phyloP scores from a whole-genome alignment of 176 grass and related monocot genomes.

The Avena eriantha region DNA sequence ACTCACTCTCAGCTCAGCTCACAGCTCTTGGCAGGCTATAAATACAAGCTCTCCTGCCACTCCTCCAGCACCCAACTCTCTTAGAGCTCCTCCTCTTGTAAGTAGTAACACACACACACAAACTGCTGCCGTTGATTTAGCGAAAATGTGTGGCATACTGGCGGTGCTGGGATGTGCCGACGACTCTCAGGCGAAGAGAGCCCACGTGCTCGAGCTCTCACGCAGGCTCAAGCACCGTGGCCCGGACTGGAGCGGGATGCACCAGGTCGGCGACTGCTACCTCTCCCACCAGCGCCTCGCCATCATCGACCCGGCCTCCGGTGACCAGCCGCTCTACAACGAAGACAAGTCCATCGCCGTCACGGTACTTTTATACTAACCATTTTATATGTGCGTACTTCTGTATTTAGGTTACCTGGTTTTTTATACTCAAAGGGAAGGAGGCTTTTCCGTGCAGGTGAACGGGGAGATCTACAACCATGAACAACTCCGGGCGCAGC shows the following conservation, averaged over 20 bases:
- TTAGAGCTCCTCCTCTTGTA: not conserved
- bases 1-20: slow-evolving; percentile 24
- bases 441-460: slow-evolving; percentile 43
- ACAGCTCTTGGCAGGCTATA: slow-evolving; percentile 1
- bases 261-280: slow-evolving; percentile 63
- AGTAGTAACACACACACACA: not conserved
- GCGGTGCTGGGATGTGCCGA: slow-evolving; percentile 63
- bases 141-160: slow-evolving; percentile 68
- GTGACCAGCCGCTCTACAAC: slow-evolving; percentile 85
- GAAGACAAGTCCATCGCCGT: slow-evolving; percentile 70
- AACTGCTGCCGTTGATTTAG: not conserved
- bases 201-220: slow-evolving; percentile 72
- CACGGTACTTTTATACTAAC: slow-evolving; percentile 40
- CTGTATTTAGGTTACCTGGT: not conserved
- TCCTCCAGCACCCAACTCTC: slow-evolving; percentile 1
- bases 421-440: not conserved
- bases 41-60: slow-evolving; percentile 6
- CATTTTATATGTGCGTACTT: not conserved
- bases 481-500: slow-evolving; percentile 47
- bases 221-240: slow-evolving; percentile 79
- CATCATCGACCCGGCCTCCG: slow-evolving; percentile 79
- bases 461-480: slow-evolving; percentile 98
- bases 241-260: slow-evolving; percentile 75
- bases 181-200: slow-evolving; percentile 49
- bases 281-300: slow-evolving; percentile 81